phyloP scores from a whole-genome alignment of 768 basidiomycete species.

The Boletus vermiculosoides region DNA sequence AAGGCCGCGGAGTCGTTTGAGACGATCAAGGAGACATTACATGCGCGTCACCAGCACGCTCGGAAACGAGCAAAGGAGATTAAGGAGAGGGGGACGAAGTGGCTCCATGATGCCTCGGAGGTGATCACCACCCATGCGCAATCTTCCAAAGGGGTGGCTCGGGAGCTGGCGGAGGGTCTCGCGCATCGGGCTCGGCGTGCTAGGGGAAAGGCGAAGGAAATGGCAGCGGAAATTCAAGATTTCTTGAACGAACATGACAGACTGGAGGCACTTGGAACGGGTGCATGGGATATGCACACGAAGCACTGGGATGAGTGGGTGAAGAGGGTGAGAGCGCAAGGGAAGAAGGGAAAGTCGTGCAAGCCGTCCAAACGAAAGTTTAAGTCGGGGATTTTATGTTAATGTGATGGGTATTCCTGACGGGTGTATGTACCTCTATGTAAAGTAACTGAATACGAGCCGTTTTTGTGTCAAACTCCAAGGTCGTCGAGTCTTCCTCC shows the following conservation, averaged over 20 bases:
- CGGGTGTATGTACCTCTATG: conserved; percentile 23
- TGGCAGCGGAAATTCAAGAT: conserved; percentile 38
- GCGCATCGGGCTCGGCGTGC: conserved; percentile 43
- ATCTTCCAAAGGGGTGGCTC: conserved; percentile 43
- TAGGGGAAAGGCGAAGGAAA: conserved; percentile 43
- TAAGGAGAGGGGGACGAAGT: conserved; percentile 46
- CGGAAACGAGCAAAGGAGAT: conserved; percentile 53
- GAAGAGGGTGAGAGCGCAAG: conserved; percentile 2
- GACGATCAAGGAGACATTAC: conserved; percentile 39
- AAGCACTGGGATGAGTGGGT: conserved; percentile 24
- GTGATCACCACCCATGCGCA: conserved; percentile 41
- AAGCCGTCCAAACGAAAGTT: conserved; percentile 16
- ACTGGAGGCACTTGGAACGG: conserved; percentile 13
- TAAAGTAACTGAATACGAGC: conserved; percentile 16
- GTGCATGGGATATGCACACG: conserved; percentile 18
- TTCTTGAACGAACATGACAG: conserved; percentile 24
- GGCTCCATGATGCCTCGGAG: conserved; percentile 44
- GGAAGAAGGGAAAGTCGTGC: conserved; percentile 8
- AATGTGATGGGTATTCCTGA: conserved; percentile 3
- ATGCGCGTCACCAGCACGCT: conserved; percentile 51
- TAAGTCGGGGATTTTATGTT: conserved; percentile 14
- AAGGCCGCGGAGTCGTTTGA: conserved; percentile 38
- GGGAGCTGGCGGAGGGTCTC: conserved; percentile 38
- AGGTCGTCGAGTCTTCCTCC: background rate
- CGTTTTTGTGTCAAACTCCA: background rate